These are phyloP conservation scores for Triticum dicoccoides DNA, from an alignment of 176 grass and related monocot species.

Conservation along the genomic window DNA sequence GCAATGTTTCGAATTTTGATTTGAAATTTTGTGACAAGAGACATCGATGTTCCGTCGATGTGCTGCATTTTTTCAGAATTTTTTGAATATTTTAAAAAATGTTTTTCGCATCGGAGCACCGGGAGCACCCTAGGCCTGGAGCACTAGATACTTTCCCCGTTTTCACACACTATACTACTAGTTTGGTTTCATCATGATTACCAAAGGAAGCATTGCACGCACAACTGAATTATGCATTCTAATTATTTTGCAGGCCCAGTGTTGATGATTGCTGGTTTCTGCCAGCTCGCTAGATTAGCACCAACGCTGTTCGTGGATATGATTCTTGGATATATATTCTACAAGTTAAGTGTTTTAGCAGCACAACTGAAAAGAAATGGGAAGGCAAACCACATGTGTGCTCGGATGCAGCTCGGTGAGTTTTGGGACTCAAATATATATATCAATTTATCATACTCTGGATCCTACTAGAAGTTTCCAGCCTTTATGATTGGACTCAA, in stretches of 20 bases:
- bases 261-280: slow-evolving; percentile 10
- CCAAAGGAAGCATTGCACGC: not conserved
- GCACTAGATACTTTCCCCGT: no score
- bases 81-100: no score
- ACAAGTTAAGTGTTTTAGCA: slow-evolving; percentile 21
- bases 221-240: not conserved
- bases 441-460: not conserved
- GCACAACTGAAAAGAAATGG: slow-evolving; percentile 12
- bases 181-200: not conserved
- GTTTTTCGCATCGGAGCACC: no score
- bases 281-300: not conserved
- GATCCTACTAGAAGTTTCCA: not conserved
- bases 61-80: no score
- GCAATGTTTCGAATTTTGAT: no score
- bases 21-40: no score
- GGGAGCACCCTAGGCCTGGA: no score
- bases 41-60: no score
- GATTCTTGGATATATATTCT: slow-evolving; percentile 16
- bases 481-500: not conserved
- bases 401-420: slow-evolving; percentile 6
- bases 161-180: not conserved
- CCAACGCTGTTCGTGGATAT: slow-evolving; percentile 20
- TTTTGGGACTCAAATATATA: not conserved
- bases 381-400: not conserved
- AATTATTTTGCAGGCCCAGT: slow-evolving; percentile 1